phyloP scores from a whole-genome alignment of 2,329 filamentous ascomycete species.

The Colletotrichum eleusines region DNA sequence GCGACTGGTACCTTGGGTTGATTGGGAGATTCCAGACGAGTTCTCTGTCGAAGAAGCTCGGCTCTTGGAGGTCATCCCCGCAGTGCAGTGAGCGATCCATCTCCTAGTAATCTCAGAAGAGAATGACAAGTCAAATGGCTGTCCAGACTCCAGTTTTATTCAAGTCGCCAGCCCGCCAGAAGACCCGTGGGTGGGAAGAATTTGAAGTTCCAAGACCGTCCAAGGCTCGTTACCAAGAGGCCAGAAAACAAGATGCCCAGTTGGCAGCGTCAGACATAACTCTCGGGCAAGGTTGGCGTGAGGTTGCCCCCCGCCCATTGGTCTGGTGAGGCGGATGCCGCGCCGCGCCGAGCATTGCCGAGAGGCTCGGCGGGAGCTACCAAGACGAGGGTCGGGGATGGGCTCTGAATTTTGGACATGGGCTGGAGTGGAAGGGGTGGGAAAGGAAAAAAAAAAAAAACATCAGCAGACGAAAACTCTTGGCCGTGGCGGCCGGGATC shows the following conservation, averaged over 20 bases:
- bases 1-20: background rate
- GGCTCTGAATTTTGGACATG: slow-evolving; percentile 25
- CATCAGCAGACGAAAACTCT: slow-evolving; percentile 19
- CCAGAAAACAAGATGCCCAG: slow-evolving; percentile 6
- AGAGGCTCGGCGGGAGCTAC: slow-evolving; percentile 38
- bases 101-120: slow-evolving; percentile 25
- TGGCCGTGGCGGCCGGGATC: slow-evolving; percentile 17
- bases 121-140: slow-evolving; percentile 3
- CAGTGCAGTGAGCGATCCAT: background rate
- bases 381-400: slow-evolving; percentile 26
- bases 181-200: slow-evolving; percentile 11
- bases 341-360: slow-evolving; percentile 41
- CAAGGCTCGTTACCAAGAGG: slow-evolving; percentile 20
- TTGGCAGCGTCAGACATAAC: slow-evolving; percentile 33
- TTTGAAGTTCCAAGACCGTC: slow-evolving; percentile 29
- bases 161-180: slow-evolving; percentile 8
- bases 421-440: slow-evolving; percentile 6
- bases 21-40: slow-evolving; percentile 1
- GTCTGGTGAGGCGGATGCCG: slow-evolving; percentile 33
- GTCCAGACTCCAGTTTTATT: background rate
- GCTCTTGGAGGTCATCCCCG: background rate
- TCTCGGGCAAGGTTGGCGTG: slow-evolving; percentile 30
- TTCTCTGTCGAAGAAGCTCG: slow-evolving; percentile 9
- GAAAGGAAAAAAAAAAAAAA: too few relatives aligned
- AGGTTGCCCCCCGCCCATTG: slow-evolving; percentile 22